Conservation (phyloP, 352 stramenopile genomes). For the Plasmopara viticola region DNA sequence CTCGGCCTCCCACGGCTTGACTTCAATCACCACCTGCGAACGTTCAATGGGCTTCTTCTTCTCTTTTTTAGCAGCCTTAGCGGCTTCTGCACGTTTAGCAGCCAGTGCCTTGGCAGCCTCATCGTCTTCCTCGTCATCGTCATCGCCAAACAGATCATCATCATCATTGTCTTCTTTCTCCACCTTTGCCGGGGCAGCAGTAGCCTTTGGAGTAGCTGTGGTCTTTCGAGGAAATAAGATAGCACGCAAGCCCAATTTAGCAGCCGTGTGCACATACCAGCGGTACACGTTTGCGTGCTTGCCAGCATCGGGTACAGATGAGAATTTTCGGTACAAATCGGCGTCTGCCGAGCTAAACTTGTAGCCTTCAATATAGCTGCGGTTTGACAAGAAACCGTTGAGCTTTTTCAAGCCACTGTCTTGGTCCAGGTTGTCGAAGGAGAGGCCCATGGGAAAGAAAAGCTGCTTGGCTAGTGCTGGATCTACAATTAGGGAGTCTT, state of each 20-base stretch:
- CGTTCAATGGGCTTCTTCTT: constrained; percentile 59
- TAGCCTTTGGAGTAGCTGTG: constrained; percentile 23
- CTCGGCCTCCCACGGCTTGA: constrained; percentile 77
- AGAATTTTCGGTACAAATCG: constrained; percentile 47
- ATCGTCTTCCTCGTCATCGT: constrained; percentile 56
- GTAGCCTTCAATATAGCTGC: constrained; percentile 77
- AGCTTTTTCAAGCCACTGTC: constrained; percentile 68
- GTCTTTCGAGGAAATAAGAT: constrained; percentile 28
- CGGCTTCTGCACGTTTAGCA: constrained; percentile 44
- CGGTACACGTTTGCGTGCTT: constrained; percentile 64
- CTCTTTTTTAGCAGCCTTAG: constrained; percentile 54
- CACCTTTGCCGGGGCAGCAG: constrained; percentile 22
- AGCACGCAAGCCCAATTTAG: constrained; percentile 46
- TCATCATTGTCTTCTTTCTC: constrained; percentile 44
- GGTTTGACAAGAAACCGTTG: constrained; percentile 72
- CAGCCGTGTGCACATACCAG: constrained; percentile 61
- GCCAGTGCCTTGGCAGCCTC: constrained; percentile 43
- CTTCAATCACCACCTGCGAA: constrained; percentile 56
- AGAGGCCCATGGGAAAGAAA: constrained; percentile 31
- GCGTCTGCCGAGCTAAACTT: constrained; percentile 61
- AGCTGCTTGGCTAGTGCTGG: constrained; percentile 19
- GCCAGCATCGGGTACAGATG: constrained; percentile 32
- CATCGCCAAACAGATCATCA: constrained; percentile 54
- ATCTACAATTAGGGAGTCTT: constrained; percentile 13
- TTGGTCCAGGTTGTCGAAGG: constrained; percentile 59